Base-by-base conservation (phyloP, 2,329 filamentous ascomycete species). In the Sporothrix globosa region DNA sequence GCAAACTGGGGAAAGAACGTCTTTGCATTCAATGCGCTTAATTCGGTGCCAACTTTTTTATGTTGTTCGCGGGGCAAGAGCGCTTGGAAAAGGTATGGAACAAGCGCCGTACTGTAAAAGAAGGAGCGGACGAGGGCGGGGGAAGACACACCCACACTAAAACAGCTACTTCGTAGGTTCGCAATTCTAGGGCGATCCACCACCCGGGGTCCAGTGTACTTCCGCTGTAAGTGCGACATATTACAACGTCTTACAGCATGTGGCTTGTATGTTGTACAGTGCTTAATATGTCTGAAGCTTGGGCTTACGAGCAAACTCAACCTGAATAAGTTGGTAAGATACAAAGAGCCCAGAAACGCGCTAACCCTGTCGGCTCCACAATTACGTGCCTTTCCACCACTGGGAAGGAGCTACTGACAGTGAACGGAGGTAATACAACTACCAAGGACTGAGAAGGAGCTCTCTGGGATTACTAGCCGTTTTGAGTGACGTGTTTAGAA, bases 401-500 rank as follows among this genome's bases (percentile, higher is more conserved):
- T 67, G 30, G 11, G 27, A 63, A 63, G 58, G 56, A 44, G 56
- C 56, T 44, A 9, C n/a, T 13, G n/a, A 44, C 34, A 21, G 56
- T 60, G 56, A 41, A 10, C 56, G 30, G 30, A 30, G 30, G 30
- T 30, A 30, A 30, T 34, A 34, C 34, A 34, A 34, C 34, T 34
- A 34, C 34, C 44, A 48, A 48, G 44, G 30, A 41, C 41, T 66
- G 34, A 54, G 41, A 67, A 67, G 30, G 63, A 67, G 48, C 63
- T 67, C 66, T n/a, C 14, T 44, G 39, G 39, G 21, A 13, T 13
- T 50, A 21, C 11, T 39, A 54, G 30, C 50, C 52, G 11, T 68
- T 68, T 60, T 52, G 17, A 60, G 67, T 60, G 67, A 68, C 67
- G 67, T 68, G 67, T 68, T 68, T 68, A 68, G 65, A 67, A 67